These are phyloP conservation scores for Mycena citricolor DNA, from an alignment of 1,284 basidiomycete species.

Conservation along the genomic window DNA sequence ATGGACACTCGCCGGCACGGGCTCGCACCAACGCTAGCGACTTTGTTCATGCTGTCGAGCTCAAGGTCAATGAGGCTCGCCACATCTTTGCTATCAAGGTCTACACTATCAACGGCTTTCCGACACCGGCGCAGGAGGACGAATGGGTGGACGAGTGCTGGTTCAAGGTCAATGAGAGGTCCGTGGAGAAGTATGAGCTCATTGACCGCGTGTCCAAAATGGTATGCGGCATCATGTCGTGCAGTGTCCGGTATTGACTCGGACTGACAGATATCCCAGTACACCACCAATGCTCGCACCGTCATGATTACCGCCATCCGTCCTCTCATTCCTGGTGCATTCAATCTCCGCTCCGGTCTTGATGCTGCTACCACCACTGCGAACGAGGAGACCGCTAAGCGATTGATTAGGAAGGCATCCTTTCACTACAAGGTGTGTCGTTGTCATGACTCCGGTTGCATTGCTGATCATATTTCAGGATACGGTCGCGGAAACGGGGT, in stretches of 20 bases:
- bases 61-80: slow-evolving; percentile 1
- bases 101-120: slow-evolving; percentile 1
- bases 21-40: slow-evolving; percentile 12
- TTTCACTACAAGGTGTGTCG: slow-evolving; percentile 12
- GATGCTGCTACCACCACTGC: not conserved
- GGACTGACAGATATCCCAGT: slow-evolving; percentile 2
- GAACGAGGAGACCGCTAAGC: not conserved
- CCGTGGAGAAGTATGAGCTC: not conserved
- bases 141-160: slow-evolving; percentile 12
- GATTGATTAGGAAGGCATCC: not conserved
- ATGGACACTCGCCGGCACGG: slow-evolving; percentile 1
- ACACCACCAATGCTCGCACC: slow-evolving; percentile 7
- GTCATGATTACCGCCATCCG: slow-evolving; percentile 3
- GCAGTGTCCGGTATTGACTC: too few relatives aligned
- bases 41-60: not conserved
- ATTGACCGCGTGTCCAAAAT: slow-evolving; percentile 10
- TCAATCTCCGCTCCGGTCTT: slow-evolving; percentile 3
- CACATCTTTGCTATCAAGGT: slow-evolving; percentile 10
- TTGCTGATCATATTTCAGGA: slow-evolving; percentile 6
- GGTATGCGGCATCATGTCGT: not conserved
- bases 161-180: slow-evolving; percentile 8
- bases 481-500: not conserved
- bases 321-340: slow-evolving; percentile 2
- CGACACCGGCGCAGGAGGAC: not conserved
- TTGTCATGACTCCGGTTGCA: not conserved